These are phyloP conservation scores for Pseudofabraea citricarpa DNA, from an alignment of 2,329 filamentous ascomycete genomes.

Conservation along the genomic window DNA sequence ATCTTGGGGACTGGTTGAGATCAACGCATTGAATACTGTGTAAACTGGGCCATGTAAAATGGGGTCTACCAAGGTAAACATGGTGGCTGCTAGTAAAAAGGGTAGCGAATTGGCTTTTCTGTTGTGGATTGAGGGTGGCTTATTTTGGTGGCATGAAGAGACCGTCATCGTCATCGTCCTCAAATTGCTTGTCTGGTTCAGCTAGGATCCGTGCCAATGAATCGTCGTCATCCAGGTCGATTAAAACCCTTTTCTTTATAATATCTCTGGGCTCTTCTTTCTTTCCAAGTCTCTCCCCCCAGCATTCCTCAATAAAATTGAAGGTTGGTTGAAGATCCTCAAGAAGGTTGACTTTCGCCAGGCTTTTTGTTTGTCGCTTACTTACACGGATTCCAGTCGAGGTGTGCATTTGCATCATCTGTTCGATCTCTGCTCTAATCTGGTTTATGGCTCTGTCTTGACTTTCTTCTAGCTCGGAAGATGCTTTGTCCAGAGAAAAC, in stretches of 20 bases:
- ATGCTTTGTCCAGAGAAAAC: background rate
- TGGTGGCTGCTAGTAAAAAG: no score
- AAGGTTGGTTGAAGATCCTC: background rate
- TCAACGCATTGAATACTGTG: no score
- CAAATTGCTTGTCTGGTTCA: background rate
- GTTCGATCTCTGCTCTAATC: slow-evolving; percentile 4
- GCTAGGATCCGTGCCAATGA: no score
- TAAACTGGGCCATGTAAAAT: no score
- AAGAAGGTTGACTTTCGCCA: slow-evolving; percentile 4
- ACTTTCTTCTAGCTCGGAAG: background rate
- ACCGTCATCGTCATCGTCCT: background rate
- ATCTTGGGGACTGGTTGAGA: no score
- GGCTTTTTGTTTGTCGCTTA: slow-evolving; percentile 2
- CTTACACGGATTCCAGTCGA: slow-evolving; percentile 1
- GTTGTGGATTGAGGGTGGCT: no score
- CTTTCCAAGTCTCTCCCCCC: background rate
- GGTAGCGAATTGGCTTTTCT: no score
- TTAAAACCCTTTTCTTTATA: background rate
- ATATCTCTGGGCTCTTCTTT: background rate
- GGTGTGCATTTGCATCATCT: slow-evolving; percentile 10
- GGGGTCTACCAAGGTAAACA: no score
- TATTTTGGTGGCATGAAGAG: background rate
- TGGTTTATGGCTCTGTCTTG: background rate
- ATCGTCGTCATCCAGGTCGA: background rate
- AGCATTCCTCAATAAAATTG: background rate